Evolutionary conservation across 805 yeast species (phyloP), one percentile per base, ranked within the genome.

Genomic region (Grigorovia humatica): DNA sequence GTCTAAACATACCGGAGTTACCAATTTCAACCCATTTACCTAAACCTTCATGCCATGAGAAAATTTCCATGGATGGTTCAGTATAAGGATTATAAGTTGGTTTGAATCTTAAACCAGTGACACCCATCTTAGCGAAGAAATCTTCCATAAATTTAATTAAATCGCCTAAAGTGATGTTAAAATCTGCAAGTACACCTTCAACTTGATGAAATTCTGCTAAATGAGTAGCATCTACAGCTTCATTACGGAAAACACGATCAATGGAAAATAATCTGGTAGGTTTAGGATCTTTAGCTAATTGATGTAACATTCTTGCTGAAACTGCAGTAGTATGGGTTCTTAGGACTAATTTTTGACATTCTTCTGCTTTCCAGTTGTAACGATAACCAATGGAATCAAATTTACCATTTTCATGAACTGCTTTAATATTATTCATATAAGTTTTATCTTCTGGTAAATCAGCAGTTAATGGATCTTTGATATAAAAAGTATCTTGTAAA

Each of bases 1-100:
- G 99, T 74, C 99, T 83, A 79, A 93, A 93, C 96, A 93, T 85
- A 70, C 99, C 99, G 18, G 97, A 89, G 77, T 93, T 93, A 70
- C 99, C 99, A 64, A 93, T 91, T 76, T 93, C 99, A 56, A 93
- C 99, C 99, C 99, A 95, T 70, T 88, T 93, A 61, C 78, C 83
- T 63, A 93, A 78, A 48, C 96, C 96, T 61, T 81, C 83, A 73
- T 93, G 99, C 85, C 88, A 93, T 48, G 97, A 93, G 70, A 85
- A 93, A 59, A 93, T 93, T 75, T 93, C 99, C 80, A 93, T 80
- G 8, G 96, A 87, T 53, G 99, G 99, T 73, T 93, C 99, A 53
- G 99, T 93, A 79, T 93, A 93, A 54, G 99, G 99, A 72, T 93
- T 93, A 74, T 93, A 93, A 43, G 99, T 95, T 58, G 99, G 96